Conservation (phyloP, 257 asterid species). For the Galeopsis tetrahit region DNA sequence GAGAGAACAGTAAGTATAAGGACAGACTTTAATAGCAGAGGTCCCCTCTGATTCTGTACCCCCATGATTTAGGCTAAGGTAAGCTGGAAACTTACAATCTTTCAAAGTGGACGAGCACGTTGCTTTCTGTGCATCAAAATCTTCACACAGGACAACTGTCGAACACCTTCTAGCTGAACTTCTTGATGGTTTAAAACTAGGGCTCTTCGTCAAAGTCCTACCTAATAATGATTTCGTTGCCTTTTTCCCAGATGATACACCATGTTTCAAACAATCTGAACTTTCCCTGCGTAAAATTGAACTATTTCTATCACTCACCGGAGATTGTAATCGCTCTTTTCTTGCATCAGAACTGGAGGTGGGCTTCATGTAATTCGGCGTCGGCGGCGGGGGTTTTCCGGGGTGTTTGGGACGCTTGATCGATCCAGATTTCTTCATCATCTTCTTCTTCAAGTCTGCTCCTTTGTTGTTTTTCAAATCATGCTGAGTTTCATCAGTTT, state of each 20-base stretch:
- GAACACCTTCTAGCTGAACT: constrained; percentile 46
- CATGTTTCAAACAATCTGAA: constrained; percentile 31
- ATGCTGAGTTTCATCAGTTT: constrained; percentile 45
- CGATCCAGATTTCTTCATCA: constrained; percentile 76
- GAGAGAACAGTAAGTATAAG: constrained; percentile 84
- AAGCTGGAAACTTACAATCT: constrained; percentile 68
- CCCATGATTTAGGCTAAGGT: constrained; percentile 60
- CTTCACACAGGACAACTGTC: constrained; percentile 44
- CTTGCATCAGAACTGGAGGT: constrained; percentile 85
- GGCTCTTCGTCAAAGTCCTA: constrained; percentile 56
- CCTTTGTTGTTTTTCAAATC: constrained; percentile 51
- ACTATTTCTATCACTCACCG: constrained; percentile 39
- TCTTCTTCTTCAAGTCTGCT: constrained; percentile 60
- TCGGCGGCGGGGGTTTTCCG: constrained; percentile 41
- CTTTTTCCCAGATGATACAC: constrained; percentile 37
- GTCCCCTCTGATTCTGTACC: constrained; percentile 69
- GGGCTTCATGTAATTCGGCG: constrained; percentile 88
- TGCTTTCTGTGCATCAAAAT: constrained; percentile 48
- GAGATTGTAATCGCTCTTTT: constrained; percentile 50
- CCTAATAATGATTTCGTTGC: constrained; percentile 36
- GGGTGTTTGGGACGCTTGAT: constrained; percentile 44
- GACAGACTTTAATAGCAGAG: constrained; percentile 73
- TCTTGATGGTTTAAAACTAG: constrained; percentile 65
- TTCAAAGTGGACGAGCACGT: constrained; percentile 90
- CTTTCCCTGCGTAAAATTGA: constrained; percentile 35